Conservation (phyloP, 2,329 filamentous ascomycete genomes). For the Lasiodiplodia citricola region DNA sequence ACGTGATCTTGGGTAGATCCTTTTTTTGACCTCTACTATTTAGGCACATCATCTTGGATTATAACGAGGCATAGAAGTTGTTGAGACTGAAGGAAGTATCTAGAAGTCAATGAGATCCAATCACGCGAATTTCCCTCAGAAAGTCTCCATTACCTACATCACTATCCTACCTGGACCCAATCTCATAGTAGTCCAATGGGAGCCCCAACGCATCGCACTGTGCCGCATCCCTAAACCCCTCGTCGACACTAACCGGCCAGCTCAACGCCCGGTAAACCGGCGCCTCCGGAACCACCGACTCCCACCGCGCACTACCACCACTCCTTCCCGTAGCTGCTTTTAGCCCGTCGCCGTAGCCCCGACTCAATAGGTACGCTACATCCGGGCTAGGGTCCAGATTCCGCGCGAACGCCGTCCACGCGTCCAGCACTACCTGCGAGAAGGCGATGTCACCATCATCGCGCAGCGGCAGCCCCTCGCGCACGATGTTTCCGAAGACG, state of each 20-base stretch:
- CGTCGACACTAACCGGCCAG: constrained; percentile 27
- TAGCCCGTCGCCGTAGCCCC: constrained; percentile 38
- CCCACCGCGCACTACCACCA: constrained; percentile 29
- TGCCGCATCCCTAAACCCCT: constrained; percentile 34
- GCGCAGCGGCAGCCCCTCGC: constrained; percentile 39
- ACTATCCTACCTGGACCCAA: not conserved
- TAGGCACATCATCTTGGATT: constrained; percentile 16
- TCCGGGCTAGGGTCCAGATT: constrained; percentile 36
- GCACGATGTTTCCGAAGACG: constrained; percentile 40
- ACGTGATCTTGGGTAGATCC: not conserved
- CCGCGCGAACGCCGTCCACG: constrained; percentile 41
- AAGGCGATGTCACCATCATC: constrained; percentile 41
- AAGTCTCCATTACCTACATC: not conserved
- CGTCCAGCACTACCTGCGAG: constrained; percentile 39
- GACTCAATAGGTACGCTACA: constrained; percentile 32
- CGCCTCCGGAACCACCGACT: constrained; percentile 27
- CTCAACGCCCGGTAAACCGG: constrained; percentile 37
- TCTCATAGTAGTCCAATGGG: constrained; percentile 35
- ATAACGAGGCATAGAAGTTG: not conserved
- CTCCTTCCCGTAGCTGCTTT: constrained; percentile 26
- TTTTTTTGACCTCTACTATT: constrained; percentile 1
- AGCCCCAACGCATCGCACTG: constrained; percentile 37
- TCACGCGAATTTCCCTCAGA: not conserved
- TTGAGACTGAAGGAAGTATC: not conserved
- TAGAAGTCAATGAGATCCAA: not conserved